Evolutionary conservation across 1,284 basidiomycete genomes (phyloP).

Genomic region (Naganishia sp.): DNA sequence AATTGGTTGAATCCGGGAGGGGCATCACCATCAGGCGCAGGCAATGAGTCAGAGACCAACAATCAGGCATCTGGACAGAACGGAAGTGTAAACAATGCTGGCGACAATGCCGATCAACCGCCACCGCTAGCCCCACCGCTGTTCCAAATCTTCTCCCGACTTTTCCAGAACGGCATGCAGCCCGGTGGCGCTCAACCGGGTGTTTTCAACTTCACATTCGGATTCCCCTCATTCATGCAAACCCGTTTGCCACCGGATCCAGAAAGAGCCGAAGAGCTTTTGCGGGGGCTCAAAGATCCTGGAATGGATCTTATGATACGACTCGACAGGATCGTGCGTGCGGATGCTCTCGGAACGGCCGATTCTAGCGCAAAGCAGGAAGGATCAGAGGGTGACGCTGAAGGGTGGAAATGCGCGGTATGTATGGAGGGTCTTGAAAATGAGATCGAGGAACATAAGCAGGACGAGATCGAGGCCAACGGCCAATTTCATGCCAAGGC

Average conservation of each 20-base stretch:
- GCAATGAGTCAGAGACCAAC: neutral
- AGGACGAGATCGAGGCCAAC: neutral
- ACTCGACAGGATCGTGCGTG: constrained; percentile 28
- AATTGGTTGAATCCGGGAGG: neutral
- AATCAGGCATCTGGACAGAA: neutral
- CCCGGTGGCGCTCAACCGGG: neutral
- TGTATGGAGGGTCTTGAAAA: constrained; percentile 31
- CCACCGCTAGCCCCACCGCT: neutral
- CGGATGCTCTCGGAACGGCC: constrained; percentile 1
- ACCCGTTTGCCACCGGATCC: constrained; percentile 31
- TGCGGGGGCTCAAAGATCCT: constrained; percentile 32
- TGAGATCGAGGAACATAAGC: constrained; percentile 26
- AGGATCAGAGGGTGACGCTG: constrained; percentile 20
- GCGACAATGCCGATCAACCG: neutral
- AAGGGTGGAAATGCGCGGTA: constrained; percentile 32
- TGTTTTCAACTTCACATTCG: constrained; percentile 22
- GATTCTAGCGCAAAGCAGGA: neutral
- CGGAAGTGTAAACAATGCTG: neutral
- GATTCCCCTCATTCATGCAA: constrained; percentile 17
- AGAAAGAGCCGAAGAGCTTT: constrained; percentile 32
- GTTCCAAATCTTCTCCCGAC: constrained; percentile 13
- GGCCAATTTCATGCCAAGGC: no score
- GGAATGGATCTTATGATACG: constrained; percentile 27
- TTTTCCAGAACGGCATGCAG: constrained; percentile 10
- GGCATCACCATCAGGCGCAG: neutral